Evolutionary conservation across 129 eudicot genomes (phyloP).

Genomic region (Solidago caesia): DNA sequence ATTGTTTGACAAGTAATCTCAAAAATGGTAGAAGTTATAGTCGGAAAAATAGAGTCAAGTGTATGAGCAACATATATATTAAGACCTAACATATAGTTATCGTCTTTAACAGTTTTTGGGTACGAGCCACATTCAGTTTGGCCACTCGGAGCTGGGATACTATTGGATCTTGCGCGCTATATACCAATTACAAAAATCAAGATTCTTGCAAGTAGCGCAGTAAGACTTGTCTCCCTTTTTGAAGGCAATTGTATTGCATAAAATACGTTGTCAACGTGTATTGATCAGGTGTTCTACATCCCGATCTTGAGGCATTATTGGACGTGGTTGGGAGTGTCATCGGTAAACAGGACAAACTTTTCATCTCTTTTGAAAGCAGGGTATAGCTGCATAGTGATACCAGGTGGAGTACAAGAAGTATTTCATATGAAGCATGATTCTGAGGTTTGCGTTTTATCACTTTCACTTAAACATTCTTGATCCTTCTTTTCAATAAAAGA

Average conservation of each 20-base stretch:
- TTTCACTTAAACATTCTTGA: background rate
- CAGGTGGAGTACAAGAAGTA: slow-evolving; percentile 89
- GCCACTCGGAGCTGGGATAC: slow-evolving; percentile 79
- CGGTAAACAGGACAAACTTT: slow-evolving; percentile 66
- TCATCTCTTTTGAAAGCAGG: slow-evolving; percentile 57
- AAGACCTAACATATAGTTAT: background rate
- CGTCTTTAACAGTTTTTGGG: slow-evolving; percentile 58
- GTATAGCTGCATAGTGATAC: slow-evolving; percentile 81
- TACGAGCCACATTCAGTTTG: slow-evolving; percentile 95
- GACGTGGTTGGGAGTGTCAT: slow-evolving; percentile 82
- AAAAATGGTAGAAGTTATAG: no score
- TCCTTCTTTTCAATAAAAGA: no score
- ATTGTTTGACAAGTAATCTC: no score
- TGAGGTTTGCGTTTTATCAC: slow-evolving; percentile 51
- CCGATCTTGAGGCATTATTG: slow-evolving; percentile 84
- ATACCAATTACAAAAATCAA: slow-evolving; percentile 66
- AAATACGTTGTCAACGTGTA: background rate
- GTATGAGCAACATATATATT: no score
- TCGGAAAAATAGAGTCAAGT: no score
- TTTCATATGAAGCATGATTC: slow-evolving; percentile 73
- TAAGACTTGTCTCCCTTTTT: slow-evolving; percentile 33
- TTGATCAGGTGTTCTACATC: slow-evolving; percentile 66
- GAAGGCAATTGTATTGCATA: background rate
- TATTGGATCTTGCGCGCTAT: slow-evolving; percentile 60
- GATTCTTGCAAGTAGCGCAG: slow-evolving; percentile 82